These are phyloP conservation scores for Yamadazyma nakazawae DNA, from an alignment of 805 yeast species.

Conservation along the genomic window DNA sequence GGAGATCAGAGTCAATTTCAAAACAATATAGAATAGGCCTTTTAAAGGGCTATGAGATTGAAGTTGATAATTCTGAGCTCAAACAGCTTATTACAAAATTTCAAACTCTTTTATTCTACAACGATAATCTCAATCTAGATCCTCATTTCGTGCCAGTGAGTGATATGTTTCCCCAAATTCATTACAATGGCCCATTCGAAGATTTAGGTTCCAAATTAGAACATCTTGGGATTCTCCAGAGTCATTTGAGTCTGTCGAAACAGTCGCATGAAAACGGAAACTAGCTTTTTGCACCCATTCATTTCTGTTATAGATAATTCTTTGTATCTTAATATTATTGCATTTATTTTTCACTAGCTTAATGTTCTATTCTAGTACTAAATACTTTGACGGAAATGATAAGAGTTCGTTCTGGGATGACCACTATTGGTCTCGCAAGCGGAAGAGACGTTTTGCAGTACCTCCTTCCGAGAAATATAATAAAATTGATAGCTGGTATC, in stretches of 20 bases:
- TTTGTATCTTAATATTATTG: neutral
- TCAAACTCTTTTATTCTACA: conserved; percentile 20
- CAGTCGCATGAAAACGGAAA: neutral
- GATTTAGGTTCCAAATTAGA: conserved; percentile 6
- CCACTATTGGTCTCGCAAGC: too few relatives aligned
- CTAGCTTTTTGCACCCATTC: neutral
- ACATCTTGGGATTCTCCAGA: conserved; percentile 6
- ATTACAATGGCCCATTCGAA: neutral
- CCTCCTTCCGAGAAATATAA: too few relatives aligned
- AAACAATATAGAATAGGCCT: conserved; percentile 17
- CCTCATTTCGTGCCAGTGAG: conserved; percentile 1
- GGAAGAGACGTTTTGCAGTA: too few relatives aligned
- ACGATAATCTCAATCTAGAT: conserved; percentile 1
- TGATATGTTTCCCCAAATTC: neutral
- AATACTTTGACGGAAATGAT: too few relatives aligned
- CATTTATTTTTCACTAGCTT: neutral
- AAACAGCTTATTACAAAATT: conserved; percentile 25
- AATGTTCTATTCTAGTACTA: too few relatives aligned
- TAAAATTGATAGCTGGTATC: too few relatives aligned
- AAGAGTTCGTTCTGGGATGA: too few relatives aligned
- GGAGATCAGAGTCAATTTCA: conserved; percentile 29
- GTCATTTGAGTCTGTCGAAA: conserved; percentile 2
- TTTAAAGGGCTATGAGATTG: conserved; percentile 28
- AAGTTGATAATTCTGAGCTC: conserved; percentile 15
- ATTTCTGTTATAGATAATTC: neutral